Percentiles rank a stretch among this genome's conserved stretches.
Evolutionary conservation across 1,139 yeast species (phyloP).

Genomic region (Protomyces gravidus): DNA sequence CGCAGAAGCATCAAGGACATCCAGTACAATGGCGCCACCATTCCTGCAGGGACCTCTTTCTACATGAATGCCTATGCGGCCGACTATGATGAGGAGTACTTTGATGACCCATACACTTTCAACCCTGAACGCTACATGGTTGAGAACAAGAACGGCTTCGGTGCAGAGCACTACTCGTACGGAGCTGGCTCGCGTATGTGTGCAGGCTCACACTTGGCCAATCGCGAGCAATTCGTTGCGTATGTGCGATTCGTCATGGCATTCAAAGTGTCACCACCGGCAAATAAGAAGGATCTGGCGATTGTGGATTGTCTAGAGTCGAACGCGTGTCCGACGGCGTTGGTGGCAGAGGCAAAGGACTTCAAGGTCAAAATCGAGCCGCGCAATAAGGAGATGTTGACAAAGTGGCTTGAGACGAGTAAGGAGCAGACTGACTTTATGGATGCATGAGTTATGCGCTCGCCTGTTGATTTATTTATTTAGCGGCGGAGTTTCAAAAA

Average conservation of each 20-base stretch:
- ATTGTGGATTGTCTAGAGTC: slow-evolving; percentile 2
- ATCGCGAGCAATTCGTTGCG: slow-evolving; percentile 52
- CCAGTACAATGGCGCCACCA: slow-evolving; percentile 41
- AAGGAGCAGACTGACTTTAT: background rate
- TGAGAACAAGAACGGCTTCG: slow-evolving; percentile 39
- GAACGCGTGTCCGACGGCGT: slow-evolving; percentile 33
- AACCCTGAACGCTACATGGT: slow-evolving; percentile 51
- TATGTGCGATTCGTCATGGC: slow-evolving; percentile 7
- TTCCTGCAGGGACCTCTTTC: slow-evolving; percentile 55
- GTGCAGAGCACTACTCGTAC: slow-evolving; percentile 50
- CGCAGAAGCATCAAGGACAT: slow-evolving; percentile 53
- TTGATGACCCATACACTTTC: slow-evolving; percentile 48
- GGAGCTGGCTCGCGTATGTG: slow-evolving; percentile 65
- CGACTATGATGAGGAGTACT: slow-evolving; percentile 55
- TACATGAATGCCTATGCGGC: slow-evolving; percentile 68
- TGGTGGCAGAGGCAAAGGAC: slow-evolving; percentile 37
- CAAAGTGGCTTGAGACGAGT: background rate
- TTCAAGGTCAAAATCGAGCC: slow-evolving; percentile 27
- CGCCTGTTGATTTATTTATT: background rate
- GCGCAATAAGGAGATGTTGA: background rate
- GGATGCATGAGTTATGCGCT: background rate
- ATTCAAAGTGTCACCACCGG: background rate
- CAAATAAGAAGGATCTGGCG: background rate
- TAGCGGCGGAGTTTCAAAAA: too few relatives aligned
- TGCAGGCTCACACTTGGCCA: slow-evolving; percentile 56